Conservation (phyloP, 306 rosid genomes). For the Hippophae tibetana region DNA sequence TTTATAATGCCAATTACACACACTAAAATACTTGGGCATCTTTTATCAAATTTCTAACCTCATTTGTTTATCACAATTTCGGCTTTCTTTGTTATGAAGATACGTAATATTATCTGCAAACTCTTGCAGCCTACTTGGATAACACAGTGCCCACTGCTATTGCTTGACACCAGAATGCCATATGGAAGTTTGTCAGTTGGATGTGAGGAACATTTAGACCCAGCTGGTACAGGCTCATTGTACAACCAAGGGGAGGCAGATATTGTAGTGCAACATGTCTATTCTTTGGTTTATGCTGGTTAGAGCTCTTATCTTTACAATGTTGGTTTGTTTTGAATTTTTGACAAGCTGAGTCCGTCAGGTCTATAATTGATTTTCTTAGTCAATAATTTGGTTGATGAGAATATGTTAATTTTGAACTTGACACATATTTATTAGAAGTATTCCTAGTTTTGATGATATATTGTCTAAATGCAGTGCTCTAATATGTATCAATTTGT, state of each 20-base stretch:
- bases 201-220: slow-evolving; percentile 71
- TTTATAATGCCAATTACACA: too few species aligned
- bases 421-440: background rate
- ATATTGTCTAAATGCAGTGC: background rate
- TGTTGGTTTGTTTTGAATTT: background rate
- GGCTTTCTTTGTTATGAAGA: background rate
- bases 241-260: slow-evolving; percentile 83
- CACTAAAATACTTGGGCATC: too few species aligned
- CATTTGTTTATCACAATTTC: background rate
- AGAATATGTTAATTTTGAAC: background rate
- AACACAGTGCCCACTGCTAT: slow-evolving; percentile 72
- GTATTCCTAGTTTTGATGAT: background rate
- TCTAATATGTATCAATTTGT: too few species aligned
- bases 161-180: slow-evolving; percentile 83
- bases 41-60: background rate
- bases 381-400: background rate
- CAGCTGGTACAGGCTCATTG: slow-evolving; percentile 75
- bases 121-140: slow-evolving; percentile 66
- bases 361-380: background rate
- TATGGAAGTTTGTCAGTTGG: slow-evolving; percentile 73
- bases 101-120: background rate
- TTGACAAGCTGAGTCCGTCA: background rate
- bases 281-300: slow-evolving; percentile 65
- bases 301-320: background rate
- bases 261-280: slow-evolving; percentile 65